Evolutionary conservation across 2,329 filamentous ascomycete species (phyloP).

Genomic region (Blastomyces percursus): DNA sequence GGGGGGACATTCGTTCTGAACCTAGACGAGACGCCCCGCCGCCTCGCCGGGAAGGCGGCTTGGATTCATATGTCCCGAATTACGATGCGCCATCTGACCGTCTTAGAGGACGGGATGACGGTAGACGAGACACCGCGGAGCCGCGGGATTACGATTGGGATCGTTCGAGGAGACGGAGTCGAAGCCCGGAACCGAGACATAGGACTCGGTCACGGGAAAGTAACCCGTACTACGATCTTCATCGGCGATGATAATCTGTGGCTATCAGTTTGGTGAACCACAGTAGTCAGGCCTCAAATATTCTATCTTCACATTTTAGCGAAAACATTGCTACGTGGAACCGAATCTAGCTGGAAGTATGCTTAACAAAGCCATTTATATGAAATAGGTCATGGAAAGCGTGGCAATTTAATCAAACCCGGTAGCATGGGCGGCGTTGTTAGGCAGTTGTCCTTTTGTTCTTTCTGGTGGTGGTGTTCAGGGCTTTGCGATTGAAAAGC

Average conservation of each 20-base stretch:
- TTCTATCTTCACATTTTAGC: background rate
- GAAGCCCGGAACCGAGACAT: slow-evolving; percentile 25
- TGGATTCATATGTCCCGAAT: slow-evolving; percentile 31
- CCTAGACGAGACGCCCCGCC: slow-evolving; percentile 24
- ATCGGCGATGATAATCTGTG: slow-evolving; percentile 17
- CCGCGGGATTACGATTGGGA: slow-evolving; percentile 17
- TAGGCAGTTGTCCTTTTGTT: background rate
- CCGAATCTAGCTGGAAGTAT: background rate
- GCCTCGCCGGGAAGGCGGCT: slow-evolving; percentile 17
- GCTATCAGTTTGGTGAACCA: background rate
- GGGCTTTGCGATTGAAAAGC: background rate
- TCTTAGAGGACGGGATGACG: slow-evolving; percentile 17
- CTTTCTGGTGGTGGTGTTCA: background rate
- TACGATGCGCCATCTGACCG: slow-evolving; percentile 21
- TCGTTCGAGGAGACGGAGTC: slow-evolving; percentile 25
- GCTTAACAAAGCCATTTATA: background rate
- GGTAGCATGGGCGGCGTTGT: background rate
- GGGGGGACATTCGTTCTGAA: slow-evolving; percentile 21
- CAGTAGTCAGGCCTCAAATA: background rate
- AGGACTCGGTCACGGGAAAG: slow-evolving; percentile 12
- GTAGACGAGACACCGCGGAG: slow-evolving; percentile 17
- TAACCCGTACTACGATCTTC: slow-evolving; percentile 14
- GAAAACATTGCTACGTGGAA: background rate
- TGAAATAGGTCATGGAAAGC: background rate
- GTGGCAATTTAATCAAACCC: background rate